Evolutionary conservation across 225 moss, liverwort and hornwort species (phyloP).

Genomic region (Straminergon stramineum): DNA sequence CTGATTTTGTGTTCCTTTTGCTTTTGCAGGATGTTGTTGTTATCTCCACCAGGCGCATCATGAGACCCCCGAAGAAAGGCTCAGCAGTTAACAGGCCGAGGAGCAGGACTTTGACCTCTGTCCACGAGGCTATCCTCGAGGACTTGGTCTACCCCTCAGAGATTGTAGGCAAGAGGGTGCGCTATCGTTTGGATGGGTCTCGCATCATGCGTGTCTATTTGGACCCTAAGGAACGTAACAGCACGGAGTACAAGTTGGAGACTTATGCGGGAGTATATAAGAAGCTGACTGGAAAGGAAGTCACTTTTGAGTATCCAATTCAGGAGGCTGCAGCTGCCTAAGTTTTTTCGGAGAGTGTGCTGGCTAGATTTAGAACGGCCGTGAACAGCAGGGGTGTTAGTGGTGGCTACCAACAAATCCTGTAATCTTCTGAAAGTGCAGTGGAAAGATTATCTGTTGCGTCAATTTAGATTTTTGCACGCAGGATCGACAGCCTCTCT

Average conservation of each 20-base stretch:
- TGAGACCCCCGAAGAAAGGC: slow-evolving; percentile 93
- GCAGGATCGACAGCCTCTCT: neutral
- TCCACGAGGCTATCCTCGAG: slow-evolving; percentile 94
- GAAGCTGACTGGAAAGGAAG: slow-evolving; percentile 90
- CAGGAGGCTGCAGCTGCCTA: slow-evolving; percentile 61
- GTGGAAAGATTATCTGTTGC: slow-evolving; percentile 16
- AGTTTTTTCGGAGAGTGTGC: neutral
- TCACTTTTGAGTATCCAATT: slow-evolving; percentile 80
- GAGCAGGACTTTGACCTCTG: slow-evolving; percentile 87
- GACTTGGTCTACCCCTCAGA: slow-evolving; percentile 82
- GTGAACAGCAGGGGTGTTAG: neutral
- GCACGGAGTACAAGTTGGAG: slow-evolving; percentile 85
- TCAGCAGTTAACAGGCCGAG: slow-evolving; percentile 80
- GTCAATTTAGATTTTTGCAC: neutral
- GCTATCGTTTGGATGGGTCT: slow-evolving; percentile 87
- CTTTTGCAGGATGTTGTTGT: slow-evolving; percentile 74
- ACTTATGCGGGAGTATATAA: slow-evolving; percentile 87
- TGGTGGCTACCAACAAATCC: neutral
- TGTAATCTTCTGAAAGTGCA: slow-evolving; percentile 24
- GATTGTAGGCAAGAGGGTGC: slow-evolving; percentile 80
- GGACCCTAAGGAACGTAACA: slow-evolving; percentile 84
- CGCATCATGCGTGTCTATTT: slow-evolving; percentile 82
- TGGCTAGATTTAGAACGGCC: neutral
- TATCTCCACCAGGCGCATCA: slow-evolving; percentile 80
- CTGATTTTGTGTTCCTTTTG: neutral